Evolutionary conservation across 139 green algal genomes (phyloP).

Genomic region (Ettlia oleoabundans): DNA sequence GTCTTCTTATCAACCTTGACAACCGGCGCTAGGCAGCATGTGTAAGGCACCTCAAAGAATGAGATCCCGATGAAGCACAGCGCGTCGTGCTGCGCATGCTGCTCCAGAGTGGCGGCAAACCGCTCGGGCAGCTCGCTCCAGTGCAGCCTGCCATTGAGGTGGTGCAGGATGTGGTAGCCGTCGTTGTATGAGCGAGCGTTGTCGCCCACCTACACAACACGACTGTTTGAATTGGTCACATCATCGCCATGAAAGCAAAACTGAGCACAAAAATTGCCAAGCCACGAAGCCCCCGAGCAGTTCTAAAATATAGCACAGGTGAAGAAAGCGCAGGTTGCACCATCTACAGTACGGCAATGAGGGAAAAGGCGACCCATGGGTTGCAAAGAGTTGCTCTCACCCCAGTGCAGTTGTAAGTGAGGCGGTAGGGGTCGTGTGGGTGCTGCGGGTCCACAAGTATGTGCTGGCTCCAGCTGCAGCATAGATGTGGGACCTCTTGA

Average conservation of each 20-base stretch:
- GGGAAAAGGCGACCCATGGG: no score
- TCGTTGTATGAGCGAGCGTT: conserved; percentile 91
- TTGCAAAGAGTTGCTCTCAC: conserved; percentile 25
- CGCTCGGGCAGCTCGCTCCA: conserved; percentile 78
- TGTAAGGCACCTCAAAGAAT: conserved; percentile 86
- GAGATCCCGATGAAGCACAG: conserved; percentile 70
- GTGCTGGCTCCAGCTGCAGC: conserved; percentile 80
- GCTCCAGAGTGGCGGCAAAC: conserved; percentile 67
- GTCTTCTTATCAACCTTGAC: no score
- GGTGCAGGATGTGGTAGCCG: conserved; percentile 91
- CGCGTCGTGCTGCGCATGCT: conserved; percentile 66
- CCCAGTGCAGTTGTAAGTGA: conserved; percentile 87
- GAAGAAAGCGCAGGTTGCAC: no score
- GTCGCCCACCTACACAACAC: conserved; percentile 46
- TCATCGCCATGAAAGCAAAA: no score
- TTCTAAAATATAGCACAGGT: no score
- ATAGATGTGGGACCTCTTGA: not conserved
- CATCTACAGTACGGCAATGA: no score
- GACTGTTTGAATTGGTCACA: no score
- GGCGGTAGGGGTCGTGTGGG: conserved; percentile 56
- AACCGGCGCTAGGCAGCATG: no score
- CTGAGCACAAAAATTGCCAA: no score
- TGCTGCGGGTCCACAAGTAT: conserved; percentile 78
- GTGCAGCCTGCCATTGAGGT: conserved; percentile 86
- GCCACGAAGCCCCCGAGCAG: no score